Evolutionary conservation across 345 rosid species (phyloP).

Genomic region (Moricandia moricandioides): DNA sequence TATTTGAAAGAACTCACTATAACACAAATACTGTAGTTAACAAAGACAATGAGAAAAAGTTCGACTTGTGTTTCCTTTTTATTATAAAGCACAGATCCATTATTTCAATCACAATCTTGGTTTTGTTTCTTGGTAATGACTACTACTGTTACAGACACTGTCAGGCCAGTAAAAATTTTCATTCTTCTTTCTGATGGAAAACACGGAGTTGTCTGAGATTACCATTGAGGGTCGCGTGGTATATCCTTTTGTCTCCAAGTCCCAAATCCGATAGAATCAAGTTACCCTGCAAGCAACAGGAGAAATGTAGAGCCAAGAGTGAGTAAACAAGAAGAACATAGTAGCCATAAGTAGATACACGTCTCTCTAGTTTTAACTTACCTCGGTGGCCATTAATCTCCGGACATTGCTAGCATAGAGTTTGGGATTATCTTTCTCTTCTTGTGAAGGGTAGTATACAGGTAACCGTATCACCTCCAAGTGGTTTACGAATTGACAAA

Average conservation of each 20-base stretch:
- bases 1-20: conserved; percentile 6
- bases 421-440: conserved; percentile 87
- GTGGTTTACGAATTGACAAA: conserved; percentile 87
- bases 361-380: conserved; percentile 28
- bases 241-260: conserved; percentile 91
- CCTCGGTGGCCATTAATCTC: conserved; percentile 87
- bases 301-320: conserved; percentile 2
- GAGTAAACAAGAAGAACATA: background rate
- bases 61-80: conserved; percentile 19
- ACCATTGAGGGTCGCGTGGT: conserved; percentile 98
- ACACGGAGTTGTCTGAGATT: conserved; percentile 93
- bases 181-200: conserved; percentile 79
- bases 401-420: conserved; percentile 84
- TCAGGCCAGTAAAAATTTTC: conserved; percentile 8
- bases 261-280: conserved; percentile 79
- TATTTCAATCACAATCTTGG: conserved; percentile 26
- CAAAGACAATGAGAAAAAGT: background rate
- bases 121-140: conserved; percentile 24
- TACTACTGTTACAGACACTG: conserved; percentile 35
- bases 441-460: conserved; percentile 80
- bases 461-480: conserved; percentile 76
- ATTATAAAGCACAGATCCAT: conserved; percentile 27
- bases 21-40: conserved; percentile 8
- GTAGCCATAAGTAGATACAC: background rate
- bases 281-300: conserved; percentile 66